A percentile compares a stretch with the other conserved stretches of the same genome.
Conservation (phyloP, 441 rosid species). For the Geranium incanum region DNA sequence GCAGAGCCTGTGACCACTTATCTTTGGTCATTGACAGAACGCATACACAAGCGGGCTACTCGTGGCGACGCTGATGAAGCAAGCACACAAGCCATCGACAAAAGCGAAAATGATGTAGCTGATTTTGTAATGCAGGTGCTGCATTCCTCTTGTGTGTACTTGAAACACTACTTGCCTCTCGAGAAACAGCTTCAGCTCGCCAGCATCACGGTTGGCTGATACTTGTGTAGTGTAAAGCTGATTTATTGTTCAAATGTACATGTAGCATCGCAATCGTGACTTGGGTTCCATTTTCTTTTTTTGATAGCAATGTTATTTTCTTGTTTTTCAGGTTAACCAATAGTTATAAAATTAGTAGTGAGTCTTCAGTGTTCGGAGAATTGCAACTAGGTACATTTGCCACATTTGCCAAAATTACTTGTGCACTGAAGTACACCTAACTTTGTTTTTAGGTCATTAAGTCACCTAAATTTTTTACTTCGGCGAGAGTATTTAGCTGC, state of each 20-base stretch:
- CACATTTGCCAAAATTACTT: too few relatives aligned
- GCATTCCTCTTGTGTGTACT: slow-evolving; percentile 48
- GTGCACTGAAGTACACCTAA: too few relatives aligned
- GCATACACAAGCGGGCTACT: slow-evolving; percentile 47
- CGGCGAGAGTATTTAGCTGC: too few relatives aligned
- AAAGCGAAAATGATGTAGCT: slow-evolving; percentile 39
- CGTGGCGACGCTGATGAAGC: slow-evolving; percentile 20
- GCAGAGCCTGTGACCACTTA: slow-evolving; percentile 43
- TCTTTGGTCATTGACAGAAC: slow-evolving; percentile 57
- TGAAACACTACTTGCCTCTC: slow-evolving; percentile 55
- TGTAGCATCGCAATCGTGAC: too few relatives aligned
- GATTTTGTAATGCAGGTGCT: slow-evolving; percentile 39
- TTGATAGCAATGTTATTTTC: too few relatives aligned
- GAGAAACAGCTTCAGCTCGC: slow-evolving; percentile 73
- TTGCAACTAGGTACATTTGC: too few relatives aligned
- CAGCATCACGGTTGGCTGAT: slow-evolving; percentile 33
- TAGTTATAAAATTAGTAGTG: too few relatives aligned
- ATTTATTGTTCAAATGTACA: neutral
- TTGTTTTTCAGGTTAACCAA: too few relatives aligned
- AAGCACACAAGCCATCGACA: slow-evolving; percentile 32
- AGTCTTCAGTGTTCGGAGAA: too few relatives aligned
- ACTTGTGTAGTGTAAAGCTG: neutral
- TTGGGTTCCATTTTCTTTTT: too few relatives aligned
- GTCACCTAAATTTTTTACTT: too few relatives aligned
- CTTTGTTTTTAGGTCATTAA: too few relatives aligned